Conservation (phyloP, 768 basidiomycete genomes). For the Tulasnella sp. region DNA sequence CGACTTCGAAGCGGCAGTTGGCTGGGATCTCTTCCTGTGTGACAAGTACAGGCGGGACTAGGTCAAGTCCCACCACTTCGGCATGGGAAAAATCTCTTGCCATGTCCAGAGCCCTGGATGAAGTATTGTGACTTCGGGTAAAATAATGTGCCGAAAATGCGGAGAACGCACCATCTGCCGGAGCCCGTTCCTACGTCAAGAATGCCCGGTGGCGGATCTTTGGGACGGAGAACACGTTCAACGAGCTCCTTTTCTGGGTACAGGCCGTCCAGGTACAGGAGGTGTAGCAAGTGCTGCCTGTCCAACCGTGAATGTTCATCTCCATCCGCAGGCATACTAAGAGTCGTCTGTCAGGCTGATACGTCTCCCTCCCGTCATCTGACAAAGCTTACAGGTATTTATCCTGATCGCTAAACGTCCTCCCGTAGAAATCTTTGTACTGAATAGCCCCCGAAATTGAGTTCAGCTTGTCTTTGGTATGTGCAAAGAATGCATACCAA, state of each 20-base stretch:
- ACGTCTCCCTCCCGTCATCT: neutral
- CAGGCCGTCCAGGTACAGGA: neutral
- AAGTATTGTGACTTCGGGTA: too few species aligned
- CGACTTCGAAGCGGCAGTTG: slow-evolving; percentile 16
- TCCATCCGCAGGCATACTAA: neutral
- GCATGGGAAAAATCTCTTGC: slow-evolving; percentile 19
- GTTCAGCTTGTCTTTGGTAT: neutral
- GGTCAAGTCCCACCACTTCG: slow-evolving; percentile 22
- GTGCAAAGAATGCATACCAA: neutral
- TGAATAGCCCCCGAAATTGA: neutral
- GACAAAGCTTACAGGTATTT: neutral
- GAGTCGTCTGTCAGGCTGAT: neutral
- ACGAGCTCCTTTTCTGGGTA: neutral
- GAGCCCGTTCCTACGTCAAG: slow-evolving; percentile 5
- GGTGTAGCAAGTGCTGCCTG: neutral
- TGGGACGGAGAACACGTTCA: neutral
- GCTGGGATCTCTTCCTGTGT: neutral
- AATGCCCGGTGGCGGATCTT: neutral
- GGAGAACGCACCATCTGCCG: neutral
- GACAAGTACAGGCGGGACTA: slow-evolving; percentile 11
- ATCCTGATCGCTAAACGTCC: neutral
- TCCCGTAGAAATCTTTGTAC: slow-evolving; percentile 9
- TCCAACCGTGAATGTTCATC: slow-evolving; percentile 3
- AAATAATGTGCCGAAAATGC: neutral
- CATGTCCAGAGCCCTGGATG: slow-evolving; percentile 19